Evolutionary conservation across 257 asterid genomes (phyloP), one percentile per base, ranked within the genome.

Genomic region (Euphrasia confusa): DNA sequence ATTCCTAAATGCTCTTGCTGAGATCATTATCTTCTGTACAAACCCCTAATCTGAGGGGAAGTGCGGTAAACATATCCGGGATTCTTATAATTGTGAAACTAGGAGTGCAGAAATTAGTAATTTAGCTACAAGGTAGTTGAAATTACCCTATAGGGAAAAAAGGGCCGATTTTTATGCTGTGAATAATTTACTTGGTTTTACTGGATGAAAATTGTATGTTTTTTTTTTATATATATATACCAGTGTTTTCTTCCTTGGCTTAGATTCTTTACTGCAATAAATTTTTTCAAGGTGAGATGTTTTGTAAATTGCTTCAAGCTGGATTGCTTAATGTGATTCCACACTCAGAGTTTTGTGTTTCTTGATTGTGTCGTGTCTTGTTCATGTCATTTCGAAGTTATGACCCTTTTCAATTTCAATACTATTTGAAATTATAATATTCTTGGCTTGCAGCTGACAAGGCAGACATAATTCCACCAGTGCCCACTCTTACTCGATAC

Each of bases 391-490:
- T 63, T 37, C 61, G 17, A 58, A 27, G 12, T 66, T 44, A 48
- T 32, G 42, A 60, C 26, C 42, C n/a, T 37, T 37, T 63, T n/a
- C 48, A 64, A 63, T 18, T 65, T 60, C 45, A 45, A 7, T 47
- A 48, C 68, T 71, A 42, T 47, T 52, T 52, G 58, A 37, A 37
- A 7, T 35, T 75, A 10, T 7, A 50, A 60, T 54, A 70, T 70
- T 18, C 28, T 27, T 77, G 58, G 27, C 61, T 66, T 77, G 78
- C 93, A 92, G 99, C 91, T 69, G 95, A 85, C 75, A 89, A 84
- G 78, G 95, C 89, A 77, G 99, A 92, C 74, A 72, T 92, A 64
- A 47, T 89, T 63, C 99, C 99, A 53, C 96, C 99, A 30, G 79
- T 84, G 70, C 99, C 99, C 39, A 71, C 83, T 67, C 93, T 92